Conservation (phyloP, 768 basidiomycete genomes). For the Termitomyces eurrhizus region DNA sequence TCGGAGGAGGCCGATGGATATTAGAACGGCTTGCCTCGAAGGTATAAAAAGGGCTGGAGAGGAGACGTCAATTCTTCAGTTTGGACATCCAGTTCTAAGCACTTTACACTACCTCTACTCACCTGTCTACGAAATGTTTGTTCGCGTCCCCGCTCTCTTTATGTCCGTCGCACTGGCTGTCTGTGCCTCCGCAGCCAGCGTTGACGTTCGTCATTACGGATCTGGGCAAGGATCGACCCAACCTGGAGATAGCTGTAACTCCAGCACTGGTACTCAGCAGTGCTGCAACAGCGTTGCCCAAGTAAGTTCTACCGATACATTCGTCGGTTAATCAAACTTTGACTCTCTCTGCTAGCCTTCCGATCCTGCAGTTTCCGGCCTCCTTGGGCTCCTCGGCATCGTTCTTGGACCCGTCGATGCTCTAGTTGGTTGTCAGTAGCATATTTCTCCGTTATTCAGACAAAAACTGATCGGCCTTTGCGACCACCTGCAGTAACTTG, state of each 20-base stretch:
- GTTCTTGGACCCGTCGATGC: constrained; percentile 5
- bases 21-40: neutral
- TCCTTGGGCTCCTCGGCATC: constrained; percentile 11
- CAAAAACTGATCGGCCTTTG: neutral
- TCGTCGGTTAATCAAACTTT: neutral
- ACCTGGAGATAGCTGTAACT: neutral
- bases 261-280: constrained; percentile 6
- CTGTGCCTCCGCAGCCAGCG: constrained; percentile 13
- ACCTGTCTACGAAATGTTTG: constrained; percentile 8
- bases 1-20: neutral
- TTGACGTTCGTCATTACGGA: constrained; percentile 1
- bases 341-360: neutral
- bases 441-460: neutral
- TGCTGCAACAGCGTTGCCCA: constrained; percentile 1
- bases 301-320: neutral
- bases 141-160: constrained; percentile 9
- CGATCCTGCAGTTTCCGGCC: constrained; percentile 1
- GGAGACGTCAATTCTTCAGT: constrained; percentile 7
- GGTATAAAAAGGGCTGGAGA: constrained; percentile 4
- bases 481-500: constrained; percentile 9
- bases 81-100: constrained; percentile 5
- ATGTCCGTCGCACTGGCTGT: constrained; percentile 13
- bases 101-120: neutral
- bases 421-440: constrained; percentile 14
- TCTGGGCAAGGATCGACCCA: too few relatives aligned